Conservation (phyloP, 768 basidiomycete genomes). For the Suillus decipiens region DNA sequence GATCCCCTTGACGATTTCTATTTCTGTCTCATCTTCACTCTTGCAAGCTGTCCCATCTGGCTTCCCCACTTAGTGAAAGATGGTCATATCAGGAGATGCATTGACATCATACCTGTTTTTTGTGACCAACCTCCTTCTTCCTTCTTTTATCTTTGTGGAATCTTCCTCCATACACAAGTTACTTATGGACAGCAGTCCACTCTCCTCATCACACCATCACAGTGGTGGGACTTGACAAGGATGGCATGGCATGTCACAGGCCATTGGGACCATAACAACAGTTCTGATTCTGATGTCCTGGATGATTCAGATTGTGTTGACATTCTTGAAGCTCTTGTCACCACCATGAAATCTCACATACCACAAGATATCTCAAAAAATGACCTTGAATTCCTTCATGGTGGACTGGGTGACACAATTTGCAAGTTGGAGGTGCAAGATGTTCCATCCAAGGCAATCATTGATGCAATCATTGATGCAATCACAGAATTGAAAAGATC, state of each 20-base stretch:
- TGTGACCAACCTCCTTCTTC: not conserved
- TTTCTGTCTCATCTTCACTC: not conserved
- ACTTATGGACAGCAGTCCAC: not conserved
- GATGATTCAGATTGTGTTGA: not conserved
- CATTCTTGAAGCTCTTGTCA: not conserved
- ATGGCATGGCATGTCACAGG: not conserved
- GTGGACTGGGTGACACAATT: not conserved
- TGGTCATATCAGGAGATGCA: not conserved
- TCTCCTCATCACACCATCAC: not conserved
- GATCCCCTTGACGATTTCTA: not conserved
- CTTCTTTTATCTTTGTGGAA: not conserved
- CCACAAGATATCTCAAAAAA: not conserved
- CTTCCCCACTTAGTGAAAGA: not conserved
- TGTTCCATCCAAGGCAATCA: not conserved
- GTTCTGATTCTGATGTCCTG: not conserved
- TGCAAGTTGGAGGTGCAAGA: not conserved
- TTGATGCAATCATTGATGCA: too few species aligned
- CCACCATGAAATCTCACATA: not conserved
- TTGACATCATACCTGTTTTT: not conserved
- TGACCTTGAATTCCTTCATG: not conserved
- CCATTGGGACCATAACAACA: not conserved
- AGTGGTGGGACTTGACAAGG: not conserved
- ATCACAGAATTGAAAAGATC: too few species aligned
- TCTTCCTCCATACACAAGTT: not conserved
- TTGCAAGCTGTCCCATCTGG: not conserved